phyloP scores from a whole-genome alignment of 2,329 filamentous ascomycete species.

The Colletotrichum ledebouriae region DNA sequence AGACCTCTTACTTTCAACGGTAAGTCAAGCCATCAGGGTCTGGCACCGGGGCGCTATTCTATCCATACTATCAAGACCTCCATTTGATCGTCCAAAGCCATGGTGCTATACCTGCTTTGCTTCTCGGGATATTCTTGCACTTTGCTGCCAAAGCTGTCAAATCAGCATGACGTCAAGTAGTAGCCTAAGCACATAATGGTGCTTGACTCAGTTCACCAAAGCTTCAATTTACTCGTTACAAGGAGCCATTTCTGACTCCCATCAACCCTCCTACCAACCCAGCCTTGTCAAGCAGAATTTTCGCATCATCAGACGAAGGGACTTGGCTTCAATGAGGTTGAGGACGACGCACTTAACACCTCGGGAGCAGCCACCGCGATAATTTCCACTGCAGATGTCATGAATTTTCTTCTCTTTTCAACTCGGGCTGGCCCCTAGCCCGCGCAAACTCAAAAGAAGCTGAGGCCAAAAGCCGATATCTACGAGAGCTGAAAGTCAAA shows the following conservation, averaged over 20 bases:
- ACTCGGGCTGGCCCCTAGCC: constrained; percentile 20
- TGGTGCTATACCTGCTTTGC: too few species aligned
- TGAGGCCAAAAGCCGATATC: constrained; percentile 17
- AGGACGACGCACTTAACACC: constrained; percentile 24
- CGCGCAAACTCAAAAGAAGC: constrained; percentile 33
- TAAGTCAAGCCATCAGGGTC: too few species aligned
- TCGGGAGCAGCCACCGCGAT: not conserved
- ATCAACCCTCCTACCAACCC: not conserved
- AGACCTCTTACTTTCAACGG: too few species aligned
- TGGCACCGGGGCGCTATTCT: too few species aligned
- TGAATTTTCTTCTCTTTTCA: not conserved
- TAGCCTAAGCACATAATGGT: not conserved
- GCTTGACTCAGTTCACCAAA: constrained; percentile 5
- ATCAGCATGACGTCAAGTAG: too few species aligned
- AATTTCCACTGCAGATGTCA: not conserved
- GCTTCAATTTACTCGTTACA: constrained; percentile 1
- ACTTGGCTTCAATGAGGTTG: constrained; percentile 3
- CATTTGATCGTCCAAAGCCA: too few species aligned
- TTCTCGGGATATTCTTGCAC: too few species aligned
- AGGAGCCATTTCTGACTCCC: constrained; percentile 2
- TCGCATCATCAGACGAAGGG: not conserved
- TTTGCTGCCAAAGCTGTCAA: too few species aligned
- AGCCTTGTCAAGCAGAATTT: constrained; percentile 1
- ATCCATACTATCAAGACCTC: too few species aligned
- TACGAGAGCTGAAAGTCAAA: constrained; percentile 17